Evolutionary conservation across 805 yeast genomes (phyloP).

Genomic region (Candida hungchunana): DNA sequence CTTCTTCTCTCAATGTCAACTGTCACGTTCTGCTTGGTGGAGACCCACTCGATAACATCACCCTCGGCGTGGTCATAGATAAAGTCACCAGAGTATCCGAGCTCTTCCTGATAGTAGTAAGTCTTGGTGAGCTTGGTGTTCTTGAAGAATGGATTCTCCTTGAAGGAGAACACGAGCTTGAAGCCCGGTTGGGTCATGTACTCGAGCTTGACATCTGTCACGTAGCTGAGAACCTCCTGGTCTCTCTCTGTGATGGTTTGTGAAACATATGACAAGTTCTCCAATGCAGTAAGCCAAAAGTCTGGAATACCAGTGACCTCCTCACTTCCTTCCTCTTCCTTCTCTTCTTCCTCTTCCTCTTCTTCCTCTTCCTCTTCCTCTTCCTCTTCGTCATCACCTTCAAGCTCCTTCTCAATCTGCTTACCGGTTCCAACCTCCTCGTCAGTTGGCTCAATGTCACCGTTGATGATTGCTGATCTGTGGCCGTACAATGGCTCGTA

Average conservation of each 20-base stretch:
- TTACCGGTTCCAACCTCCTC: conserved; percentile 81
- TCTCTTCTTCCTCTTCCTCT: conserved; percentile 38
- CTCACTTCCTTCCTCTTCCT: conserved; percentile 40
- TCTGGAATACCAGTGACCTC: conserved; percentile 76
- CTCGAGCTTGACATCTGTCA: conserved; percentile 70
- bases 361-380: conserved; percentile 35
- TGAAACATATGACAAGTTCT: conserved; percentile 74
- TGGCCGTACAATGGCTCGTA: conserved; percentile 73
- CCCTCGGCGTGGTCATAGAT: conserved; percentile 98
- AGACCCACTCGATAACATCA: conserved; percentile 75
- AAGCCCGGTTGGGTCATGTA: conserved; percentile 87
- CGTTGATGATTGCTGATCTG: conserved; percentile 69
- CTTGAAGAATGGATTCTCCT: conserved; percentile 69
- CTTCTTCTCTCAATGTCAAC: conserved; percentile 87
- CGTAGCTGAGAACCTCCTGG: conserved; percentile 67
- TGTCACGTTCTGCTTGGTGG: conserved; percentile 79
- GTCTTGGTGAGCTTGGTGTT: conserved; percentile 75
- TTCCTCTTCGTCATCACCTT: conserved; percentile 38
- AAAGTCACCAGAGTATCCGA: conserved; percentile 93
- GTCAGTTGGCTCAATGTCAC: conserved; percentile 69
- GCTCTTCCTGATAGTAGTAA: conserved; percentile 89
- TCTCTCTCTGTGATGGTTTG: conserved; percentile 89
- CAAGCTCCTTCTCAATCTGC: conserved; percentile 55
- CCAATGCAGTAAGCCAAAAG: conserved; percentile 95
- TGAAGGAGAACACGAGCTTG: conserved; percentile 77